Conservation (phyloP, 441 rosid genomes). For the Rhodomyrtus psidioides region DNA sequence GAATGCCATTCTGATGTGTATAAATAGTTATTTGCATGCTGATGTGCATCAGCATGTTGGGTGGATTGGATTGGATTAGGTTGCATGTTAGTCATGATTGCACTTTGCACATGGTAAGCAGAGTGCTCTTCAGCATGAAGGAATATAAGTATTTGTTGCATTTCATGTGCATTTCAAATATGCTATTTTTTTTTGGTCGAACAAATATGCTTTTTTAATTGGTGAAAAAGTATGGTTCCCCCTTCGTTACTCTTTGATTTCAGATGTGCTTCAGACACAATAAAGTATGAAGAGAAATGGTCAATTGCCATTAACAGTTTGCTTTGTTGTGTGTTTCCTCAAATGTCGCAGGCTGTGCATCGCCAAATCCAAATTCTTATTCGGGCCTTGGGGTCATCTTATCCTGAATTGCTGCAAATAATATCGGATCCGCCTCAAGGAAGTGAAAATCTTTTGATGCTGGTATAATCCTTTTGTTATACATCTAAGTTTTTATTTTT, state of each 20-base stretch:
- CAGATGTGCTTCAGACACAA: not conserved
- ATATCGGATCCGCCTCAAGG: conserved; percentile 98
- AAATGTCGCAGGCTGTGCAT: conserved; percentile 65
- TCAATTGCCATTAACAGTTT: not conserved
- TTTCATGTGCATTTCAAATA: not conserved
- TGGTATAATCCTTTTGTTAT: conserved; percentile 30
- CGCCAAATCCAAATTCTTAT: conserved; percentile 85
- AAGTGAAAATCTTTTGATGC: conserved; percentile 91
- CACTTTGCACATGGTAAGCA: not conserved
- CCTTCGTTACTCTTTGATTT: not conserved
- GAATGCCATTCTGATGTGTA: not conserved
- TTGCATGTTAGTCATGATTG: not conserved
- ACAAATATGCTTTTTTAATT: not conserved
- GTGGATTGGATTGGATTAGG: not conserved
- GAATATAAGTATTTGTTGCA: not conserved
- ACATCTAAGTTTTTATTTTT: conserved; percentile 2
- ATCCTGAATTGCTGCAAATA: conserved; percentile 63
- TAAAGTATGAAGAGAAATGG: not conserved
- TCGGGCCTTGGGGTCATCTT: conserved; percentile 84
- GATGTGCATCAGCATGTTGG: not conserved
- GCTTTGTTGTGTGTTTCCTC: not conserved
- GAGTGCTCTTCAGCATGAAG: not conserved
- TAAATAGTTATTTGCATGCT: not conserved
- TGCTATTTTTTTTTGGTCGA: not conserved
- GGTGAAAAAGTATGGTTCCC: not conserved